phyloP scores from a whole-genome alignment of 768 basidiomycete genomes.

The Termitomyces titanicus region DNA sequence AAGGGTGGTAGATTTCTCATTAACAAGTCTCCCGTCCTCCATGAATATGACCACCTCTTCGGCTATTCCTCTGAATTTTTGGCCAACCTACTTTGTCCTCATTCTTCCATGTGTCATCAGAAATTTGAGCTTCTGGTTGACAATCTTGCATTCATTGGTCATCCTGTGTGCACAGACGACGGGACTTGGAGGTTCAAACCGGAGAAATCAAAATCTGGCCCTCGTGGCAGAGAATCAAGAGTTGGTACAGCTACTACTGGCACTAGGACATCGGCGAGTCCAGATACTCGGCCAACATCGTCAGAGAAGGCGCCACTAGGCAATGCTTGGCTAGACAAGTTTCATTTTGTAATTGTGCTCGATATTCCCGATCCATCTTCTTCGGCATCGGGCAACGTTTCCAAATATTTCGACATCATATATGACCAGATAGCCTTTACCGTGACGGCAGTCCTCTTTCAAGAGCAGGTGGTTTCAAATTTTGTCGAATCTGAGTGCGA shows the following conservation, averaged over 20 bases:
- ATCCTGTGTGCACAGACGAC: conserved; percentile 83
- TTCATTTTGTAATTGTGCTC: conserved; percentile 84
- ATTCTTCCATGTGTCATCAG: conserved; percentile 80
- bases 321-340: conserved; percentile 62
- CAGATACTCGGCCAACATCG: conserved; percentile 22
- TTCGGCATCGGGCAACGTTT: conserved; percentile 70
- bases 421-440: conserved; percentile 90
- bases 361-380: conserved; percentile 91
- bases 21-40: conserved; percentile 29
- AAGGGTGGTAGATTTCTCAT: conserved; percentile 37
- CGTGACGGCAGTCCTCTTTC: conserved; percentile 87
- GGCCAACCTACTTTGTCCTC: conserved; percentile 77
- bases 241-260: conserved; percentile 31
- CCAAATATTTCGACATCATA: conserved; percentile 80
- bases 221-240: conserved; percentile 55
- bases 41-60: conserved; percentile 68
- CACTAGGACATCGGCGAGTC: conserved; percentile 25
- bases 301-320: conserved; percentile 31
- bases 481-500: conserved; percentile 86
- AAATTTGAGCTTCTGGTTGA: conserved; percentile 93
- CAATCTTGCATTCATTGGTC: conserved; percentile 89
- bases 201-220: conserved; percentile 49
- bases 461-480: conserved; percentile 83
- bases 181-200: conserved; percentile 73
- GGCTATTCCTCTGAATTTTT: conserved; percentile 81